Evolutionary conservation across 2,329 filamentous ascomycete genomes (phyloP), one percentile per base, ranked within the genome.

Genomic region (Penicillium brasilianum): DNA sequence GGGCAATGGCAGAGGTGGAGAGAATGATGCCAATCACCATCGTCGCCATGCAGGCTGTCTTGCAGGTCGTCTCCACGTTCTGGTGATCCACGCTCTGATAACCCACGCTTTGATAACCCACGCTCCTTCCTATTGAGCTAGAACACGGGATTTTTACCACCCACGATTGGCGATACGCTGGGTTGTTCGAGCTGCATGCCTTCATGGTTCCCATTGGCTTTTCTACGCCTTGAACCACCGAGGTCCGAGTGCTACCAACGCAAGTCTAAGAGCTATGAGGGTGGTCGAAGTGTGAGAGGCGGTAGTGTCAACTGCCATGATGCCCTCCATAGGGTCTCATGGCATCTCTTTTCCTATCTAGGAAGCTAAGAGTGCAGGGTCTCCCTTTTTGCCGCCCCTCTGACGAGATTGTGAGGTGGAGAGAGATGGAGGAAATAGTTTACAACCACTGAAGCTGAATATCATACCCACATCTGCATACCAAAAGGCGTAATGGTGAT

Each of bases 61-160:
- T 50, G 48, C 55, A 46, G 18, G n/a, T 37, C 37, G n/a, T 37
- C 37, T 52, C 48, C 55, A 58, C 48, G 48, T 60, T 34, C 41
- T 2, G 16, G 36, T 62, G 30, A 56, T 66, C 65, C 65, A 67
- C 65, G 58, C 52, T 57, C 22, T 36, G n/a, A n/a, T n/a, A n/a
- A n/a, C n/a, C 48, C 55, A 58, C 48, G 48, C 58, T 34, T 36
- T 2, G 16, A 39, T 62, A 22, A 56, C 64, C 65, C 65, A 67
- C 65, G 58, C 52, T 57, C 22, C 32, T 44, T 25, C 22, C 51
- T 48, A 55, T 37, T 36, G n/a, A 55, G 54, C 57, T 54, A 51
- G 41, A 53, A 64, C 34, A 46, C 57, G 41, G 57, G 44, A 61
- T 49, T 46, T 49, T 34, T 56, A 16, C 37, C 37, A 18, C 6